phyloP scores from a whole-genome alignment of 2,329 filamentous ascomycete species.

The Epichloe sylvatica region DNA sequence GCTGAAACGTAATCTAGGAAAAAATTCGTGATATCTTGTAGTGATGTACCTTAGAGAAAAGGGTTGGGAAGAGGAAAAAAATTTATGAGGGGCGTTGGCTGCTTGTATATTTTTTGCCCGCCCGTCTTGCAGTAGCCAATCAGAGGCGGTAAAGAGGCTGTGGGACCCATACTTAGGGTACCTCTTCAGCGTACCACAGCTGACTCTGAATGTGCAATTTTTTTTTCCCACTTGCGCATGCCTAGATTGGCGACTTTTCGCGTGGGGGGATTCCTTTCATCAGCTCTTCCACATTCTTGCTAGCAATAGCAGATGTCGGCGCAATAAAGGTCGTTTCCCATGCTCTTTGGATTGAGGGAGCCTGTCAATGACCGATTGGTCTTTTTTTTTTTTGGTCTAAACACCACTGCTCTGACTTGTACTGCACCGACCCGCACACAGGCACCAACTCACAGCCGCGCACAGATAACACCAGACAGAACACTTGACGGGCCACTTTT shows the following conservation, averaged over 20 bases:
- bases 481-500: neutral
- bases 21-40: conserved; percentile 20
- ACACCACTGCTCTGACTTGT: neutral
- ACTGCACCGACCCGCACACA: neutral
- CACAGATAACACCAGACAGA: too few species aligned
- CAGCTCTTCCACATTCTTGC: too few species aligned
- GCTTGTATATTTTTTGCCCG: conserved; percentile 21
- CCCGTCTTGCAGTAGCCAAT: conserved; percentile 10
- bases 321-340: too few species aligned
- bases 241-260: neutral
- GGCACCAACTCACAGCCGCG: neutral
- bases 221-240: neutral
- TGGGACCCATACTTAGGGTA: conserved; percentile 13
- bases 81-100: conserved; percentile 25
- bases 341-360: neutral
- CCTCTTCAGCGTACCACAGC: conserved; percentile 5
- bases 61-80: conserved; percentile 17
- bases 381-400: neutral
- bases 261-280: neutral
- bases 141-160: conserved; percentile 1
- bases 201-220: neutral
- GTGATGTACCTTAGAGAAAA: conserved; percentile 19
- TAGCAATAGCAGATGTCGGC: too few species aligned
- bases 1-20: conserved; percentile 28
- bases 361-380: neutral